Evolutionary conservation across 306 rosid genomes (phyloP).

Genomic region (Sophora flavescens): DNA sequence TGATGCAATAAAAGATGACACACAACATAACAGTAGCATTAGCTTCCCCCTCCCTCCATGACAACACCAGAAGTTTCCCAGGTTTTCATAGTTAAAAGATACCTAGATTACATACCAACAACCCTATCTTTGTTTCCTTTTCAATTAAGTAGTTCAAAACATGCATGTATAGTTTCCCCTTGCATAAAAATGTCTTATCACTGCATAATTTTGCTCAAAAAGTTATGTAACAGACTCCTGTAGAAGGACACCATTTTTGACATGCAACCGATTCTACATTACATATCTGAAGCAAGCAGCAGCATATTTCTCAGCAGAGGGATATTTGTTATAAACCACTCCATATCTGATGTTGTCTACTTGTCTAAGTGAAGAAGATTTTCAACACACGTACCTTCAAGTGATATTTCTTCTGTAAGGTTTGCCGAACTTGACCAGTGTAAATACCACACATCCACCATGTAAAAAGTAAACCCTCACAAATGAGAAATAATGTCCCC

Average conservation of each 20-base stretch:
- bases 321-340: constrained; percentile 1
- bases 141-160: constrained; percentile 11
- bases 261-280: constrained; percentile 34
- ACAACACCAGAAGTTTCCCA: neutral
- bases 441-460: constrained; percentile 99
- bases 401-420: constrained; percentile 94
- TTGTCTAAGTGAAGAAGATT: constrained; percentile 14
- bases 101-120: neutral
- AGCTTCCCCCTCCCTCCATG: neutral
- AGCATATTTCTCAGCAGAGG: constrained; percentile 27
- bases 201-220: neutral
- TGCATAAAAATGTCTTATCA: neutral
- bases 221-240: constrained; percentile 11
- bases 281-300: constrained; percentile 29
- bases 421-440: constrained; percentile 88
- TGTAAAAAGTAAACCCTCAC: constrained; percentile 87
- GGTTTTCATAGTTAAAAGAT: constrained; percentile 4
- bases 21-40: neutral
- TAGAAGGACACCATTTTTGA: neutral
- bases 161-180: neutral
- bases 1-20: constrained; percentile 2
- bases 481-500: constrained; percentile 69
- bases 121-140: neutral
- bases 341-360: constrained; percentile 17
- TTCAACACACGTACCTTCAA: constrained; percentile 63